Evolutionary conservation across 345 rosid genomes (phyloP), one percentile per base, ranked within the genome.

Genomic region (Chamaenerion angustifolium): DNA sequence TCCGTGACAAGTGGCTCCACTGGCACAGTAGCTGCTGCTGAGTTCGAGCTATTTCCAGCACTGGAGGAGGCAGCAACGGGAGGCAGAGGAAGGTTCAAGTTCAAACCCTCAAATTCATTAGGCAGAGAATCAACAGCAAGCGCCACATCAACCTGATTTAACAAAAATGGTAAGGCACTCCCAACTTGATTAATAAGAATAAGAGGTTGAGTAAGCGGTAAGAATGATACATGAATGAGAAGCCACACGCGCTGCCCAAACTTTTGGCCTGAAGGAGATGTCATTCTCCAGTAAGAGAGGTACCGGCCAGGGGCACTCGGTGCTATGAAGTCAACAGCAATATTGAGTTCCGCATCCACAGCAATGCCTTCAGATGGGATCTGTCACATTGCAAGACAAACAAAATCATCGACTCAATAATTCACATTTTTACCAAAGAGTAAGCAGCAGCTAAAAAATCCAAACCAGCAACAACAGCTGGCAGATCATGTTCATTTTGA

Each of bases 201-300:
- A n/a, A n/a, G n/a, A n/a, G n/a, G n/a, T n/a, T n/a, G 18, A 53
- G 41, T 16, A 21, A 16, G 4, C 10, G 10, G 16, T 14, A 41
- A 17, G 13, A 27, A 37, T 11, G 4, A 57, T 64, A 92, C 98
- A 77, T 77, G 79, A 42, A 92, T 79, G 46, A 76, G 76, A 69
- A 84, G 96, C 98, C 96, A 88, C 56, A 92, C 77, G 48, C 88
- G 95, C 52, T 92, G 98, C 50, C 96, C 98, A 52, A 92, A 92
- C 63, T 71, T 80, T 12, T 60, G 69, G 40, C 90, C 90, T 37
- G 74, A 64, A 37, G 82, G 72, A 43, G 77, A 60, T 56, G 81
- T 74, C 93, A 87, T 74, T 76, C 80, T 88, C 98, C 98, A 92
- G 56, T 84, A 82, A 43, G 98, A 88, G 18, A 77, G 61, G 66